Evolutionary conservation across 148 eudicot genomes (phyloP).

Genomic region (Rhododendron ferrugineum): DNA sequence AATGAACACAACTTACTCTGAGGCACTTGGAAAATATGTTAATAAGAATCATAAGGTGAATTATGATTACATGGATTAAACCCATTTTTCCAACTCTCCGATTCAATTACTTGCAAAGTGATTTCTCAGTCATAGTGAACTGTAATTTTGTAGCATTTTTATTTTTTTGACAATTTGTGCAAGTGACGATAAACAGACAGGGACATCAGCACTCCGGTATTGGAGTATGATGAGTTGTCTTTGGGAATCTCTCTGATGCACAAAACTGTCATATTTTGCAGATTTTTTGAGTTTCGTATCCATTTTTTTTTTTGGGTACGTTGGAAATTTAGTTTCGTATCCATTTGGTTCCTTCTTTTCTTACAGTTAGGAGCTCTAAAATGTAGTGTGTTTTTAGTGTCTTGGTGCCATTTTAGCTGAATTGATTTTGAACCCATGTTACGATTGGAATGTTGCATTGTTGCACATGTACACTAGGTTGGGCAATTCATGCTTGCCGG

Average conservation of each 20-base stretch:
- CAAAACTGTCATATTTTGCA: not conserved
- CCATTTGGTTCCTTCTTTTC: not conserved
- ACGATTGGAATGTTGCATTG: not conserved
- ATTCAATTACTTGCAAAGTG: not conserved
- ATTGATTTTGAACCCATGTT: not conserved
- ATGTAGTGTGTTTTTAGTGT: not conserved
- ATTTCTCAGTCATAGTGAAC: not conserved
- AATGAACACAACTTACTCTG: constrained; percentile 5
- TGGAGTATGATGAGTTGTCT: constrained; percentile 23
- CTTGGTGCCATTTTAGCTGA: not conserved
- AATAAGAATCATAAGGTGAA: not conserved
- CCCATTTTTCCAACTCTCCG: not conserved
- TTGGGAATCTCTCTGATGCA: constrained; percentile 45
- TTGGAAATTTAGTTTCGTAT: not conserved
- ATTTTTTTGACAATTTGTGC: not conserved
- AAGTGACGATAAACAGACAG: constrained; percentile 35
- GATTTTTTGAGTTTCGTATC: not conserved
- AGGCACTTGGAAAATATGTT: not conserved
- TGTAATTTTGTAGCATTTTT: not conserved
- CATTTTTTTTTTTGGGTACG: too few relatives aligned
- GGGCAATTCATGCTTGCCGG: not conserved
- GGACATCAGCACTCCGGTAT: constrained; percentile 26
- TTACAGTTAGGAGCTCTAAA: not conserved
- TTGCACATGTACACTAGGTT: not conserved
- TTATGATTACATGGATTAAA: not conserved